These are phyloP conservation scores for Russula foetens DNA, from an alignment of 768 basidiomycete genomes.

Conservation along the genomic window DNA sequence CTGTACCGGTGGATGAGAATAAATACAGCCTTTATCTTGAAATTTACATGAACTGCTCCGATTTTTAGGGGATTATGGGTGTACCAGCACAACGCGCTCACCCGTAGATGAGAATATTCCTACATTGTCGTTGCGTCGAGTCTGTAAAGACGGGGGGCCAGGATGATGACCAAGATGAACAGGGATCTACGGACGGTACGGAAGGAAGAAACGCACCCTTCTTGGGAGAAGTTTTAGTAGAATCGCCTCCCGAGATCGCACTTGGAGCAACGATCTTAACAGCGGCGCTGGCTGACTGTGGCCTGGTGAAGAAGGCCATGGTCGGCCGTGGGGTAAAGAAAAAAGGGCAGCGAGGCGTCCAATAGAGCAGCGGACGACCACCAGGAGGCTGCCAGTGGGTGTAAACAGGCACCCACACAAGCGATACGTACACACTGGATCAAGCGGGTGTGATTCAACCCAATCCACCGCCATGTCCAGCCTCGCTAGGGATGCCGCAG, in stretches of 20 bases:
- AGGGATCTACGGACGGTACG: neutral
- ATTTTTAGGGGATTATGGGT: neutral
- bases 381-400: neutral
- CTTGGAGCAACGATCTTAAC: conserved; percentile 66
- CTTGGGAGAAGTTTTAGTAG: conserved; percentile 44
- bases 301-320: conserved; percentile 67
- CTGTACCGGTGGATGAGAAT: conserved; percentile 71
- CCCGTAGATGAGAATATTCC: conserved; percentile 91
- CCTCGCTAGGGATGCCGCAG: conserved; percentile 60
- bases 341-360: neutral
- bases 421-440: too few species aligned
- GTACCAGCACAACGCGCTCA: conserved; percentile 28
- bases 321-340: conserved; percentile 3
- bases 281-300: conserved; percentile 50
- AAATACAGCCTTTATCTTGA: conserved; percentile 80
- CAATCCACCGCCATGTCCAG: conserved; percentile 42
- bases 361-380: neutral
- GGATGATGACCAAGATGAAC: conserved; percentile 12
- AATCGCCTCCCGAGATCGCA: conserved; percentile 31
- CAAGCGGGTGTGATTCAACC: neutral
- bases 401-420: conserved; percentile 7
- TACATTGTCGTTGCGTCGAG: conserved; percentile 70
- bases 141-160: conserved; percentile 33
- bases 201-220: conserved; percentile 26
- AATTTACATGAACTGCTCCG: conserved; percentile 66